Evolutionary conservation across 176 grass and related monocot genomes (phyloP).

Genomic region (Eleusine indica): DNA sequence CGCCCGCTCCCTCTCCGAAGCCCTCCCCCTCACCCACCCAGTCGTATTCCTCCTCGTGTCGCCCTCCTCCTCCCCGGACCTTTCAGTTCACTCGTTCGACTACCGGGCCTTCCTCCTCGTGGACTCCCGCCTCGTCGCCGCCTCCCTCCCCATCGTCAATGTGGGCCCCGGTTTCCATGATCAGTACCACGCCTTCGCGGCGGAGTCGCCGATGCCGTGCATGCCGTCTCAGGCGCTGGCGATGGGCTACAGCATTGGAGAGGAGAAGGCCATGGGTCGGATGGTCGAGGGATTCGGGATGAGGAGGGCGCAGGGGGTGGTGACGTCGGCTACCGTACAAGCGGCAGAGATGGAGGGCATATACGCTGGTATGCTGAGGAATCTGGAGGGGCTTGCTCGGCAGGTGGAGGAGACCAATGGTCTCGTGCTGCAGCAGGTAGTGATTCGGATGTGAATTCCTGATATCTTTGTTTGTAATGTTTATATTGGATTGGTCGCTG

Average conservation of each 20-base stretch:
- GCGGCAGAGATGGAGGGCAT: constrained; percentile 50
- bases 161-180: constrained; percentile 48
- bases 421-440: constrained; percentile 59
- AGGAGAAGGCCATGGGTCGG: constrained; percentile 46
- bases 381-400: constrained; percentile 57
- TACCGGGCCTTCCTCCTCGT: constrained; percentile 60
- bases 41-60: constrained; percentile 35
- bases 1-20: constrained; percentile 44
- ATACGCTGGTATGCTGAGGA: constrained; percentile 62
- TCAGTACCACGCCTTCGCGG: constrained; percentile 55
- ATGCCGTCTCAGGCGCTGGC: constrained; percentile 12
- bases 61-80: constrained; percentile 19
- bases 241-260: constrained; percentile 21
- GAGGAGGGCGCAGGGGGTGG: constrained; percentile 37
- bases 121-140: constrained; percentile 39
- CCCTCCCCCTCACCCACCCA: constrained; percentile 31
- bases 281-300: constrained; percentile 51
- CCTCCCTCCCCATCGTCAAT: constrained; percentile 55
- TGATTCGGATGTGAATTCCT: neutral
- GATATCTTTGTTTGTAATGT: neutral
- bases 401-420: constrained; percentile 59
- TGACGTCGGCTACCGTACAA: constrained; percentile 11
- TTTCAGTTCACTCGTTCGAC: constrained; percentile 38
- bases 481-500: neutral
- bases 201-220: constrained; percentile 52